A percentile compares a stretch with the other conserved stretches of the same genome.
Evolutionary conservation across 2,329 filamentous ascomycete genomes (phyloP).

Genomic region (Arthrobotrys conoides): DNA sequence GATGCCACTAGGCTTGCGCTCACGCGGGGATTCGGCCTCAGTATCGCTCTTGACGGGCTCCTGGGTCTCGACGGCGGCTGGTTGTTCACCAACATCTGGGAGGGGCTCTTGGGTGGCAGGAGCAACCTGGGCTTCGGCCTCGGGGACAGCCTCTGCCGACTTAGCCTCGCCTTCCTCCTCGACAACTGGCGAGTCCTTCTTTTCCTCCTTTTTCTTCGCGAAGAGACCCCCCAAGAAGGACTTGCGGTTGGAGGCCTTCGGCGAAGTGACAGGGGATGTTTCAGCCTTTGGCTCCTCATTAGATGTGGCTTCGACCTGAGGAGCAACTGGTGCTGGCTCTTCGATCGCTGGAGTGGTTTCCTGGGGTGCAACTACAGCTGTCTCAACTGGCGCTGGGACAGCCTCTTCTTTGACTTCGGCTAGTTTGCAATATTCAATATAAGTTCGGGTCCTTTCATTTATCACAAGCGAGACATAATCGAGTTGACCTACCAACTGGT

Average conservation of each 20-base stretch:
- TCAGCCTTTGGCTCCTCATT: constrained; percentile 61
- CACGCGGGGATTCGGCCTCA: constrained; percentile 27
- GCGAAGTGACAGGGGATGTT: constrained; percentile 49
- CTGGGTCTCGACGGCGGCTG: constrained; percentile 26
- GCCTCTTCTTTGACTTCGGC: constrained; percentile 64
- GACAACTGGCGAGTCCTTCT: constrained; percentile 40
- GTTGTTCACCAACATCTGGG: constrained; percentile 29
- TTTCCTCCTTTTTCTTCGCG: constrained; percentile 48
- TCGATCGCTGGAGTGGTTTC: constrained; percentile 57
- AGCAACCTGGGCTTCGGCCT: constrained; percentile 25
- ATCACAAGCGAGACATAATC: background rate
- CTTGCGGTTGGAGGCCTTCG: constrained; percentile 51
- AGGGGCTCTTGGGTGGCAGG: constrained; percentile 24
- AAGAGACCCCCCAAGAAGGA: constrained; percentile 51
- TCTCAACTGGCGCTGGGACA: constrained; percentile 32
- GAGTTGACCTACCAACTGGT: constrained; percentile 59
- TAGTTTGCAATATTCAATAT: constrained; percentile 43
- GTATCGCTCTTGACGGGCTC: constrained; percentile 39
- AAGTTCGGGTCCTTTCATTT: constrained; percentile 16
- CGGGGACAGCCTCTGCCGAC: constrained; percentile 29
- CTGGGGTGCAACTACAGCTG: constrained; percentile 46
- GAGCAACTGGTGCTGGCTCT: constrained; percentile 14
- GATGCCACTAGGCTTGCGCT: constrained; percentile 35
- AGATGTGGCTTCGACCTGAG: constrained; percentile 30
- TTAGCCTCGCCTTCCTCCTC: constrained; percentile 43